These are phyloP conservation scores for Friedmanniomyces simplex DNA, from an alignment of 495 filamentous ascomycete species.

Conservation along the genomic window DNA sequence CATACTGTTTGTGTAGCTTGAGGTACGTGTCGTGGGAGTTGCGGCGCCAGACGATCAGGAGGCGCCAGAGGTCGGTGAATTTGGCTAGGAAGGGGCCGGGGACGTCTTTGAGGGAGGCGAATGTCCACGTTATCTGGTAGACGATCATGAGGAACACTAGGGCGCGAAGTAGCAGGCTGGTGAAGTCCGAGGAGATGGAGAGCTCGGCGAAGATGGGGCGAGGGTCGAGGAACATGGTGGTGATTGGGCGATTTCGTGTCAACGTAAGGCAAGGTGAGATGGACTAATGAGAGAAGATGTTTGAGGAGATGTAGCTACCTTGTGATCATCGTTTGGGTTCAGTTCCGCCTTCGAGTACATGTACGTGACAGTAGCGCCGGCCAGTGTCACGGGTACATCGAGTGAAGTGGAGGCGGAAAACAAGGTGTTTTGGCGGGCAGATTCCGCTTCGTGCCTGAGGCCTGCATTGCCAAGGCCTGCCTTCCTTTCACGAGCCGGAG, in stretches of 20 bases:
- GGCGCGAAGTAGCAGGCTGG: constrained; percentile 3
- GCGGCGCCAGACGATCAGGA: constrained; percentile 7
- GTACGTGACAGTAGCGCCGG: no score
- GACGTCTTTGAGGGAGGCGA: constrained; percentile 4
- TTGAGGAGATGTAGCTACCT: no score
- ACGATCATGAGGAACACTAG: constrained; percentile 9
- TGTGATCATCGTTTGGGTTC: no score
- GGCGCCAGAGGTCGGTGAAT: constrained; percentile 18
- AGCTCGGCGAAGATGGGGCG: constrained; percentile 1
- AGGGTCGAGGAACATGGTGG: background rate
- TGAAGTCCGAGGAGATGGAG: constrained; percentile 1
- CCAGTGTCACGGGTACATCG: no score
- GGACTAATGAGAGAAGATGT: background rate
- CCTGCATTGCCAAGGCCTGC: no score
- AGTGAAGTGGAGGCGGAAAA: no score
- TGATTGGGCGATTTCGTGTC: background rate
- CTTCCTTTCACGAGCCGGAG: no score
- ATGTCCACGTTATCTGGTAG: constrained; percentile 9
- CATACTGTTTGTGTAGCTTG: constrained; percentile 32
- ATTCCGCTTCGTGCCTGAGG: no score
- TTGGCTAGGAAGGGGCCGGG: constrained; percentile 21
- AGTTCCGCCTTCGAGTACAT: no score
- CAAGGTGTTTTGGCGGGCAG: no score
- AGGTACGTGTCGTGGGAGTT: constrained; percentile 15
- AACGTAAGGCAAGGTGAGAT: background rate